phyloP scores from a whole-genome alignment of 768 basidiomycete genomes.

The Psilocybe cubensis region DNA sequence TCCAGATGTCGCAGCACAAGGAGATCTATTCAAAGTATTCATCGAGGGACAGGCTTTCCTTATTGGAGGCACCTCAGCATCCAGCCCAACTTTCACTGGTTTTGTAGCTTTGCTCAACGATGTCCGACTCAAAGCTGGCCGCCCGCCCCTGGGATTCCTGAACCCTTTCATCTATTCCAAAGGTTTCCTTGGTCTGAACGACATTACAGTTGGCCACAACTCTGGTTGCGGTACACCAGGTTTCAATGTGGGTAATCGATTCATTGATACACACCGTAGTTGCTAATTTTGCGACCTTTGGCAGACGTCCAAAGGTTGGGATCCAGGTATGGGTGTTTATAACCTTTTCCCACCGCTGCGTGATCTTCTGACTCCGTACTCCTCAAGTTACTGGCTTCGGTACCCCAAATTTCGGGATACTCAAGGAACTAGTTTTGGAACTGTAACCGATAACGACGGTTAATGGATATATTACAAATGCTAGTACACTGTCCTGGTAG shows the following conservation, averaged over 20 bases:
- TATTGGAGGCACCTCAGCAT: conserved; percentile 65
- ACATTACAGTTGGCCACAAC: conserved; percentile 58
- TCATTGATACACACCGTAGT: conserved; percentile 3
- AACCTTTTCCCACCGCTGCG: background rate
- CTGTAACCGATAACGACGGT: conserved; percentile 8
- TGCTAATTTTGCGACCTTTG: conserved; percentile 2
- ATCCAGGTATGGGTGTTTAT: conserved; percentile 48
- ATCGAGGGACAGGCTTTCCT: conserved; percentile 36
- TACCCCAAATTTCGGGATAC: conserved; percentile 55
- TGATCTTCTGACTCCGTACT: background rate
- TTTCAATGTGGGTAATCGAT: conserved; percentile 50
- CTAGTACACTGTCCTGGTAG: conserved; percentile 18
- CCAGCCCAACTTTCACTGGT: conserved; percentile 63
- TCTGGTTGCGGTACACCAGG: conserved; percentile 61
- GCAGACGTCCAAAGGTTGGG: conserved; percentile 57
- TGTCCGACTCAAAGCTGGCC: conserved; percentile 46
- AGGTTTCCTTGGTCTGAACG: conserved; percentile 47
- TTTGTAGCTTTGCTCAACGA: conserved; percentile 69
- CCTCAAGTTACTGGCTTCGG: conserved; percentile 53
- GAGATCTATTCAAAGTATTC: conserved; percentile 49
- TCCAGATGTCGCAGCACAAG: conserved; percentile 71
- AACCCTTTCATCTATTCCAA: conserved; percentile 63
- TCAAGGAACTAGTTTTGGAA: conserved; percentile 33
- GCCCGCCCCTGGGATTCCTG: conserved; percentile 60
- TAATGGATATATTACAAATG: conserved; percentile 20